Percentiles rank a stretch among this genome's conserved stretches.
phyloP scores from a whole-genome alignment of 2,329 filamentous ascomycete genomes.

The Teratosphaeria epicoccoides region DNA sequence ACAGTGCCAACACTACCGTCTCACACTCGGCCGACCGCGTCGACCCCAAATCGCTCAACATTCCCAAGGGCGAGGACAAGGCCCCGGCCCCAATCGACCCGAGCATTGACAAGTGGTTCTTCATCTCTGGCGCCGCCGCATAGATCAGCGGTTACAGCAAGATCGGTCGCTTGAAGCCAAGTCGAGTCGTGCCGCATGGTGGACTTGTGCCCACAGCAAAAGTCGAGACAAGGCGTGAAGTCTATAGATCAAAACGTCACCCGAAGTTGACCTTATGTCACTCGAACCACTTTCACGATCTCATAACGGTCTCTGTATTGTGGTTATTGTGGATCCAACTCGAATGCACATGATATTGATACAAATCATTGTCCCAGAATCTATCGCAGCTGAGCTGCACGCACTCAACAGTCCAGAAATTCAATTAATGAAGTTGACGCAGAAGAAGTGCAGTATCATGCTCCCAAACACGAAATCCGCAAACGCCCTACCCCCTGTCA shows the following conservation, averaged over 20 bases:
- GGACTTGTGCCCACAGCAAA: too few species aligned
- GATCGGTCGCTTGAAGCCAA: not conserved
- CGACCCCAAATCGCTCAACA: slow-evolving; percentile 57
- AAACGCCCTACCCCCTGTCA: slow-evolving; percentile 57
- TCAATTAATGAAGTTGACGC: slow-evolving; percentile 98
- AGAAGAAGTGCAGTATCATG: slow-evolving; percentile 95
- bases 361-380: not conserved
- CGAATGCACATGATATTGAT: not conserved
- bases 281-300: too few species aligned
- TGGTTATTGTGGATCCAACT: too few species aligned
- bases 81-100: slow-evolving; percentile 80
- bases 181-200: too few species aligned
- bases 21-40: slow-evolving; percentile 62
- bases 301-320: too few species aligned
- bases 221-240: too few species aligned
- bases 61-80: slow-evolving; percentile 72
- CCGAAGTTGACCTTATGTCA: too few species aligned
- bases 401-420: not conserved
- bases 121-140: slow-evolving; percentile 80
- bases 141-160: slow-evolving; percentile 19
- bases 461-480: slow-evolving; percentile 94
- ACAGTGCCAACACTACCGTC: slow-evolving; percentile 71
- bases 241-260: too few species aligned
- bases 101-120: slow-evolving; percentile 99
- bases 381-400: not conserved